Evolutionary conservation across 176 grass and related monocot species (phyloP).

Genomic region (Oryza australiensis): DNA sequence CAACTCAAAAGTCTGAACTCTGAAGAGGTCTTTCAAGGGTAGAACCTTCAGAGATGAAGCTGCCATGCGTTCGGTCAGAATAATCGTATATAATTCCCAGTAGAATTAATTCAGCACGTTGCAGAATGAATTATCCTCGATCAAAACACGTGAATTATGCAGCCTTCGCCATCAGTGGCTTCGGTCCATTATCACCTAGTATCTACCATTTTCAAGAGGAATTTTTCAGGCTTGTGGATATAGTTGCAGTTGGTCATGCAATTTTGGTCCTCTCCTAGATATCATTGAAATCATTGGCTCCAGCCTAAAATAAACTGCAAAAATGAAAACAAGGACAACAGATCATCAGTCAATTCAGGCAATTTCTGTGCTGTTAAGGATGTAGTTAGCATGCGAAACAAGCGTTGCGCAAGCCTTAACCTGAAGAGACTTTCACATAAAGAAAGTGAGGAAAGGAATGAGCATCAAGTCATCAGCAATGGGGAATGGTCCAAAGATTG

Average conservation of each 20-base stretch:
- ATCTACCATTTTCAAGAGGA: conserved; percentile 8
- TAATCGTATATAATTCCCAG: conserved; percentile 21
- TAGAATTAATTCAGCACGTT: conserved; percentile 26
- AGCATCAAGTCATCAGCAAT: background rate
- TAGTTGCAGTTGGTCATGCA: background rate
- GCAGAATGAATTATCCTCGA: background rate
- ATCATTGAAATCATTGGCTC: background rate
- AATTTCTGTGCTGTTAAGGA: background rate
- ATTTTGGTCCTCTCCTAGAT: background rate
- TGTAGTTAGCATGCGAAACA: background rate
- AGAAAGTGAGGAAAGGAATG: conserved; percentile 33
- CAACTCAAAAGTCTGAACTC: conserved; percentile 16
- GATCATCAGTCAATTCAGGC: background rate
- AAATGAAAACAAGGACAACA: background rate
- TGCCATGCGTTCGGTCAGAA: background rate
- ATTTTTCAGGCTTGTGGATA: background rate
- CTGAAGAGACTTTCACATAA: conserved; percentile 29
- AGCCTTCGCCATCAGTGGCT: background rate
- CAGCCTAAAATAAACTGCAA: background rate
- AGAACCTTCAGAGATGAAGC: conserved; percentile 18
- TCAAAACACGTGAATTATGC: background rate
- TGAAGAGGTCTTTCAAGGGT: background rate
- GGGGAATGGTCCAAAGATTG: conserved; percentile 26
- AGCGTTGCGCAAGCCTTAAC: background rate
- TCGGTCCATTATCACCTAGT: background rate